Base-by-base conservation (phyloP, 164 flowering plant species). In the Amborella trichopoda region DNA sequence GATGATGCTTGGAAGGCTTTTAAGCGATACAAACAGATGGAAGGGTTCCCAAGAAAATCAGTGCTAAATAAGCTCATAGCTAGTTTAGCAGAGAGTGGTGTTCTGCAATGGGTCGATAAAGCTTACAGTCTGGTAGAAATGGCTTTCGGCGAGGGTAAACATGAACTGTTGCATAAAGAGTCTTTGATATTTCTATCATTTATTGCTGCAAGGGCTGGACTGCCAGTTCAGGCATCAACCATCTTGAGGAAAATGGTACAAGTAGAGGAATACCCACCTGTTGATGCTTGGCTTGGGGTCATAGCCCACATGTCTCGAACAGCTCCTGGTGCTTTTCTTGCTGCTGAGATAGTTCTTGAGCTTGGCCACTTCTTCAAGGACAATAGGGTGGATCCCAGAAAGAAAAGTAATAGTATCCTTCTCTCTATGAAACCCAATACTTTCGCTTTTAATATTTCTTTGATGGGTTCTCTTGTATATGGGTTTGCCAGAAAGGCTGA, bases 371-470 rank as follows among this genome's bases (percentile, higher is more conserved):
- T 81, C 23, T 91, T 87, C 59, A 80, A 81, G 54, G 74, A 82
- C 67, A 71, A 74, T 40, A 69, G 93, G 61, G 71, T 91, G 36
- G 96, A 87, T 26, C 90, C 94, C 2, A 76, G 95, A 32, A 91
- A 91, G 54, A 91, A 87, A 70, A 66, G 65, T 40, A 91, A 87
- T 48, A 71, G 68, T 14, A 77, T 77, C 54, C 58, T 91, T 68
- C 68, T 91, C 42, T 65, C 84, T 6, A 87, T 83, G 99, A 91
- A 84, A 62, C 99, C 99, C 39, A 73, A 81, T 44, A 58, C 83
- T 19, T 57, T 58, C 44, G 73, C 76, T 24, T 69, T 78, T 33
- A 85, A 73, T 64, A 60, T 78, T 56, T 87, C 75, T 61, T 60
- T 84, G 61, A 73, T 71, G 27, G 90, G 85, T 22, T 87, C 93